phyloP scores from a whole-genome alignment of 225 moss, liverwort and hornwort genomes.

The Thuidium tamariscinum region DNA sequence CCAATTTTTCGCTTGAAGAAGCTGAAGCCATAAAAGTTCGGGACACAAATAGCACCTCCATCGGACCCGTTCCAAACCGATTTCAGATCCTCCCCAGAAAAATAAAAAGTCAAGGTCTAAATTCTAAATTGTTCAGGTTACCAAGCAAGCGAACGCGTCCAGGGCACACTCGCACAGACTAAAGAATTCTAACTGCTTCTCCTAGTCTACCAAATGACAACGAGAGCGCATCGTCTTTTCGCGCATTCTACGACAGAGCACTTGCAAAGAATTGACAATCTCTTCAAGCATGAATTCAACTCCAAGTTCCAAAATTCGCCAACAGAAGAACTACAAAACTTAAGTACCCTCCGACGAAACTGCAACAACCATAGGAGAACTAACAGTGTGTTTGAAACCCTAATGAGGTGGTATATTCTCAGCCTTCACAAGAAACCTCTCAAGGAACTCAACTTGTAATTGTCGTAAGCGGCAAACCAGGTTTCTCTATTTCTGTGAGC shows the following conservation, averaged over 20 bases:
- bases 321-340: background rate
- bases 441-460: background rate
- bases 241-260: background rate
- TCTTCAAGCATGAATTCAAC: background rate
- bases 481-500: background rate
- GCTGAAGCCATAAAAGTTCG: background rate
- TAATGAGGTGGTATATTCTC: background rate
- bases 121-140: background rate
- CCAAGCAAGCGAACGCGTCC: background rate
- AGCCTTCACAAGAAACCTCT: background rate
- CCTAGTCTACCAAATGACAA: background rate
- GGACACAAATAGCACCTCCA: conserved; percentile 20
- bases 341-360: background rate
- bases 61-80: background rate
- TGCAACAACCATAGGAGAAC: background rate
- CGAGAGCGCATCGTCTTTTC: background rate
- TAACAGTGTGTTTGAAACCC: background rate
- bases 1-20: background rate
- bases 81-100: background rate
- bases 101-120: background rate
- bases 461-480: background rate
- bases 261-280: background rate
- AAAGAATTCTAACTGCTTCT: background rate
- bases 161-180: background rate
- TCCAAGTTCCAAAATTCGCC: background rate